Base-by-base conservation (phyloP, 352 stramenopile genomes). In the Globisporangium camurandrum region DNA sequence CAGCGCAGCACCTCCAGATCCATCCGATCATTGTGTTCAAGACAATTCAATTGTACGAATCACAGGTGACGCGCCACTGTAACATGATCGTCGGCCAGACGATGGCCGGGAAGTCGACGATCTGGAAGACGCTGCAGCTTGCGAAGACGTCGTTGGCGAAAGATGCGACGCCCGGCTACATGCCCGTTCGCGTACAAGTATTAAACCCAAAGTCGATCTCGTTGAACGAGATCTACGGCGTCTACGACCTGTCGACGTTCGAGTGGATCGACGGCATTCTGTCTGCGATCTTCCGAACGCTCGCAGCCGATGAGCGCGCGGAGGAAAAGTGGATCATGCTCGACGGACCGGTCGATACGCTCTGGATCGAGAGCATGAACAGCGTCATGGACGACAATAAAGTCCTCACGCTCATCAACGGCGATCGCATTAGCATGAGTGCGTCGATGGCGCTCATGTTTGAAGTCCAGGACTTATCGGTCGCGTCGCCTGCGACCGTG, bases 21-120 rank as follows among this genome's bases (percentile, higher is more conserved):
- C 84, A 97, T 19, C 70, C 71, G 0, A 71, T 86, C 11, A 97
- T 97, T 40, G 84, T 97, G 36, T 94, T 89, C 55, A 98, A 98
- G 69, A 92, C 95, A 2, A 98, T 98, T 30, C 93, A 98, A 56
- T 68, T 98, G 45, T 97, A 96, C 54, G 93, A 98, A 48, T 95
- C 91, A 0, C 94, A 97, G 55, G 83, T 97, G 31, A 97, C 95
- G 20, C 88, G 93, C 1, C 95, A 97, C 49, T 96, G 93, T 44
- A 96, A 95, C 34, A 97, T 96, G 66, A 89, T 98, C 27, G 92
- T 98, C 7, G 92, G 92, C 0, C 87, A 95, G 46, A 96, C 90
- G 0, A 86, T 95, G 54, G 87, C 82, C 6, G 92, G 92, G 19
- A 95, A 95, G 38, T 90, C 81, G 16, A 94, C 82, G n/a, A 84